A percentile compares a stretch with the other conserved stretches of the same genome.
Conservation (phyloP, 805 yeast genomes). For the Zygosaccharomyces kombuchaensis region DNA sequence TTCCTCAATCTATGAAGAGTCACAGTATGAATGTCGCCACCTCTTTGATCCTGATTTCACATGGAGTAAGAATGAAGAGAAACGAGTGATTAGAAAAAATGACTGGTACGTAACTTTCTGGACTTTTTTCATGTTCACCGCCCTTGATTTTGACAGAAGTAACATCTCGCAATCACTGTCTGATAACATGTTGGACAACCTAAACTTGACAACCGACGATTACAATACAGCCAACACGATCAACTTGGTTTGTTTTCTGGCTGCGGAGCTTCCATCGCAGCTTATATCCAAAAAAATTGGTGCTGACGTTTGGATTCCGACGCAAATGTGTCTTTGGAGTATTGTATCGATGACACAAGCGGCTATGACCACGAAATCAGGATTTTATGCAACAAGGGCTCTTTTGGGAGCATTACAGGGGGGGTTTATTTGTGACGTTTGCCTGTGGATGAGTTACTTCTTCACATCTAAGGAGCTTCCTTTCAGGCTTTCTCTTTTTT, state of each 20-base stretch:
- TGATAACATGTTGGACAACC: slow-evolving; percentile 49
- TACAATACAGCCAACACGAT: slow-evolving; percentile 58
- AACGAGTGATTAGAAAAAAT: slow-evolving; percentile 44
- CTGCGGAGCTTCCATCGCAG: slow-evolving; percentile 63
- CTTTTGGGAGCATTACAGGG: slow-evolving; percentile 59
- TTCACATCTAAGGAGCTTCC: slow-evolving; percentile 58
- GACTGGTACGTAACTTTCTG: slow-evolving; percentile 54
- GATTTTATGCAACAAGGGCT: slow-evolving; percentile 47
- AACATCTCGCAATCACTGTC: slow-evolving; percentile 56
- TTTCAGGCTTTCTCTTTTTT: slow-evolving; percentile 55
- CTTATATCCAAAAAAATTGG: slow-evolving; percentile 60
- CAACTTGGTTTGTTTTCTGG: slow-evolving; percentile 47
- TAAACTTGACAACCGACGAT: slow-evolving; percentile 50
- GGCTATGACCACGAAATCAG: slow-evolving; percentile 38
- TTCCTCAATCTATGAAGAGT: slow-evolving; percentile 41
- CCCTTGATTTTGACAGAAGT: slow-evolving; percentile 55
- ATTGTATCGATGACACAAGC: slow-evolving; percentile 51
- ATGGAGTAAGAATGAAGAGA: slow-evolving; percentile 54
- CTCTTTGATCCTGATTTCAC: slow-evolving; percentile 54
- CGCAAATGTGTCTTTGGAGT: slow-evolving; percentile 55
- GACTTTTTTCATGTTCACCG: slow-evolving; percentile 57
- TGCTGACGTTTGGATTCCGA: slow-evolving; percentile 58
- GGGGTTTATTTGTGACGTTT: slow-evolving; percentile 62
- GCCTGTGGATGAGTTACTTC: slow-evolving; percentile 64
- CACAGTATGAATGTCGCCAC: slow-evolving; percentile 51